Evolutionary conservation across 108 stramenopile species (phyloP).

Genomic region (Fragilariopsis cylindrus): DNA sequence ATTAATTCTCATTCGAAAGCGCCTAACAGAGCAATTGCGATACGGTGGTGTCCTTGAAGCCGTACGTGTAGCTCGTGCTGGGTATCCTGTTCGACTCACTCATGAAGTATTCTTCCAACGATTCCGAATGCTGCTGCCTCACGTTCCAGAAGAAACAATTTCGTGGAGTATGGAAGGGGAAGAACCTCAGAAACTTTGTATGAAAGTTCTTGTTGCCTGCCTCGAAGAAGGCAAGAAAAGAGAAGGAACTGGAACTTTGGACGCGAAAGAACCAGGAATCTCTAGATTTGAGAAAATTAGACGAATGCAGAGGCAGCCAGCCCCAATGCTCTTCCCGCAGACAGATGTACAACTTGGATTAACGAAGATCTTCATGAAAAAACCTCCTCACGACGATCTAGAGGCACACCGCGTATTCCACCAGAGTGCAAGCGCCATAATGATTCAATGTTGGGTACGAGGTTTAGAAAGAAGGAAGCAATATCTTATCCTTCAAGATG

Average conservation of each 20-base stretch:
- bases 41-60: slow-evolving; percentile 99
- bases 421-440: slow-evolving; percentile 66
- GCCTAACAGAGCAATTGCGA: slow-evolving; percentile 94
- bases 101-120: slow-evolving; percentile 90
- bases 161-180: slow-evolving; percentile 79
- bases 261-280: slow-evolving; percentile 70
- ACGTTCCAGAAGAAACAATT: slow-evolving; percentile 54
- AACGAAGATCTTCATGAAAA: slow-evolving; percentile 94
- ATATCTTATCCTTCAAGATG: slow-evolving; percentile 63
- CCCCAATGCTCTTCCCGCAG: slow-evolving; percentile 73
- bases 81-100: slow-evolving; percentile 96
- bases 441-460: slow-evolving; percentile 87
- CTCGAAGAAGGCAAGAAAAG: slow-evolving; percentile 71
- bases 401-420: slow-evolving; percentile 85
- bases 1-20: slow-evolving; percentile 73
- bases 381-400: slow-evolving; percentile 89
- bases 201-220: slow-evolving; percentile 67
- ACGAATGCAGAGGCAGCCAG: slow-evolving; percentile 82
- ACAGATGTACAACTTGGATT: slow-evolving; percentile 89
- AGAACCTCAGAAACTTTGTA: slow-evolving; percentile 75
- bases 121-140: slow-evolving; percentile 86
- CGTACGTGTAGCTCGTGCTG: slow-evolving; percentile 97
- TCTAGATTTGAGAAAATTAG: slow-evolving; percentile 87
- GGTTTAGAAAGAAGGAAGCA: slow-evolving; percentile 64
- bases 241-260: slow-evolving; percentile 37